Base-by-base conservation (phyloP, 331 rosid species). In the Pyracantha coccinea region DNA sequence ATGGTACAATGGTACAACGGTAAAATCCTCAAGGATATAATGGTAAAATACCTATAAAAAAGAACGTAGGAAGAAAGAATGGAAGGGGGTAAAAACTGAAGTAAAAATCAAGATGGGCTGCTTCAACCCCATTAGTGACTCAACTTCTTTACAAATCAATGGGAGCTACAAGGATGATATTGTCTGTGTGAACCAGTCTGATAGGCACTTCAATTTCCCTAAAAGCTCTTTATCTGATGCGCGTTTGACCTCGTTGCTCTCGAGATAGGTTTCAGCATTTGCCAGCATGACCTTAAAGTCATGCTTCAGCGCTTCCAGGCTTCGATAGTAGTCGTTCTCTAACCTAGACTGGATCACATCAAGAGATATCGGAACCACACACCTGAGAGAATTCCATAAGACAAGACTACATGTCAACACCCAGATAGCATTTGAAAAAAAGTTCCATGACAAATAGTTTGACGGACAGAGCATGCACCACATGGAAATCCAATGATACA, bases 251-350 rank as follows among this genome's bases (percentile, higher is more conserved):
- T 78, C 89, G 60, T 90, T 90, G 87, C 84, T 92, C 71, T 84
- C 99, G 27, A 83, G 66, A 60, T 79, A 89, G 14, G 90, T 63
- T 73, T 86, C 83, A 10, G 84, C 88, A 83, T 95, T 89, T 3
- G 89, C 84, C 72, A 92, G 69, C 83, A 90, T 80, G 72, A 88
- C 84, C 20, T 60, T 57, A 72, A 85, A 80, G 82, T 95, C 99
- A 59, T 92, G 96, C 83, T 86, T 85, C 79, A 92, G 78, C 23
- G 99, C 97, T 83, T 92, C 97, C 81, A 90, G 74, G 75, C 92
- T 88, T 52, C 99, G 91, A 80, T 95, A 90, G 82, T 95, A 95
- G 63, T 82, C 83, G 69, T 92, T 92, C 79, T 92, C 96, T 87
- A 95, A 66, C 77, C 99, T 92, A 62, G 83, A 79, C 59, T 83